Base-by-base conservation (phyloP, 2,329 filamentous ascomycete species). In the Paraphoma chrysanthemicola region DNA sequence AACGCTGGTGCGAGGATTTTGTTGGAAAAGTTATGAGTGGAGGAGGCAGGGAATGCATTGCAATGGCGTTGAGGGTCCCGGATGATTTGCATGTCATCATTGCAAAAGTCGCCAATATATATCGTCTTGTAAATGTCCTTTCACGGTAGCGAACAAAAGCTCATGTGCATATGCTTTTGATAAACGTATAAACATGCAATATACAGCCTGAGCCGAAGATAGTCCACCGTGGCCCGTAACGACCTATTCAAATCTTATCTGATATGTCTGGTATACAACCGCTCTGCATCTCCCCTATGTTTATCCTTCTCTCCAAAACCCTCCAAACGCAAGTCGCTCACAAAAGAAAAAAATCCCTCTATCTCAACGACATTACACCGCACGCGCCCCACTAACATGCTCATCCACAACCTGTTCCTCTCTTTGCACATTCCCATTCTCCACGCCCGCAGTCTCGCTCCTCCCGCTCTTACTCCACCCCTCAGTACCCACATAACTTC, bases 1-100 rank as follows among this genome's bases (percentile, higher is more conserved):
- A 82, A 82, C 70, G 79, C 79, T 9, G 81, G 81, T 8, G 78
- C 81, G 41, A 79, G 72, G 66, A 78, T 82, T 23, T 57, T 83
- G 64, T 63, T 83, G 42, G 75, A 79, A 66, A 81, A 76, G 61
- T 60, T 76, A 54, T 75, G 71, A 56, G 54, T 53, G 17, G 30
- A 14, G 5, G n/a, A 33, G 33, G 39, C 2, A 6, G 39, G 8
- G n/a, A 42, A n/a, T 42, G 16, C 39, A 42, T 42, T 36, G 33
- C 33, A 36, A 10, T 14, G 33, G 33, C 9, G 33, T 36, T 36
- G 33, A 14, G 14, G 14, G 33, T 36, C 3, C 11, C 16, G 3
- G 11, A 42, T 14, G n/a, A 38, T 38, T 2, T 38, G 33, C 33
- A 38, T 38, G 33, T 23, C 23, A 23, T 23, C 23, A 23, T 23